Conservation (phyloP, 306 rosid genomes). For the Astragalus membranaceus region DNA sequence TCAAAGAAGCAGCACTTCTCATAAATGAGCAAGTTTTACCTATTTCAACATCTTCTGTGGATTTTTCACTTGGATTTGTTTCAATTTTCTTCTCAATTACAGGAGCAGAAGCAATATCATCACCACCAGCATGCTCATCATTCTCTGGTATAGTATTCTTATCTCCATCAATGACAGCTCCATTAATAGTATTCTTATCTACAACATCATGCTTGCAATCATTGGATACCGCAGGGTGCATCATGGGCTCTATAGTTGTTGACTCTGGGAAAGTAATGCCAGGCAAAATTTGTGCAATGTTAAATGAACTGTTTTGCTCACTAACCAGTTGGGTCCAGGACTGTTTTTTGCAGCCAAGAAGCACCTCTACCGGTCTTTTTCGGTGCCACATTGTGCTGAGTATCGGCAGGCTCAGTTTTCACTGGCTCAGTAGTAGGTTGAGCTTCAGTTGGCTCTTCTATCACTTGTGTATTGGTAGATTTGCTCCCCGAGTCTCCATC, state of each 20-base stretch:
- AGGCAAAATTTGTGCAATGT: slow-evolving; percentile 54
- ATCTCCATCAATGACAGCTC: slow-evolving; percentile 16
- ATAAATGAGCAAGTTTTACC: slow-evolving; percentile 64
- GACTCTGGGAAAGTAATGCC: slow-evolving; percentile 35
- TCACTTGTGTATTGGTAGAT: slow-evolving; percentile 17
- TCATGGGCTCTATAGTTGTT: slow-evolving; percentile 5
- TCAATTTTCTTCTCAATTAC: slow-evolving; percentile 24
- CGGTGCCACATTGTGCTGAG: slow-evolving; percentile 28
- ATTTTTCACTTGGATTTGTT: slow-evolving; percentile 21
- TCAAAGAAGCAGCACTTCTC: slow-evolving; percentile 69
- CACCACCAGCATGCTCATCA: slow-evolving; percentile 22
- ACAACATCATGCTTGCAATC: slow-evolving; percentile 15
- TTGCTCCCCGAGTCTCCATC: neutral
- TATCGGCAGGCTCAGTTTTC: slow-evolving; percentile 9
- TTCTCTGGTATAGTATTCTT: slow-evolving; percentile 18
- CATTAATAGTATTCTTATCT: slow-evolving; percentile 11
- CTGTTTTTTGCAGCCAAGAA: slow-evolving; percentile 58
- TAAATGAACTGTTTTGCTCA: slow-evolving; percentile 41
- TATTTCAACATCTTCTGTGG: slow-evolving; percentile 27
- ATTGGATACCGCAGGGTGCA: slow-evolving; percentile 19
- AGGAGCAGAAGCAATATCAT: slow-evolving; percentile 14
- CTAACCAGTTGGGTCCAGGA: slow-evolving; percentile 81
- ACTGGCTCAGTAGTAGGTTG: neutral
- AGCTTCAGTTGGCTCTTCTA: slow-evolving; percentile 15
- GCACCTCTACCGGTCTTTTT: slow-evolving; percentile 53